Conservation (phyloP, 2,329 filamentous ascomycete genomes). For the Canariomyces notabilis region DNA sequence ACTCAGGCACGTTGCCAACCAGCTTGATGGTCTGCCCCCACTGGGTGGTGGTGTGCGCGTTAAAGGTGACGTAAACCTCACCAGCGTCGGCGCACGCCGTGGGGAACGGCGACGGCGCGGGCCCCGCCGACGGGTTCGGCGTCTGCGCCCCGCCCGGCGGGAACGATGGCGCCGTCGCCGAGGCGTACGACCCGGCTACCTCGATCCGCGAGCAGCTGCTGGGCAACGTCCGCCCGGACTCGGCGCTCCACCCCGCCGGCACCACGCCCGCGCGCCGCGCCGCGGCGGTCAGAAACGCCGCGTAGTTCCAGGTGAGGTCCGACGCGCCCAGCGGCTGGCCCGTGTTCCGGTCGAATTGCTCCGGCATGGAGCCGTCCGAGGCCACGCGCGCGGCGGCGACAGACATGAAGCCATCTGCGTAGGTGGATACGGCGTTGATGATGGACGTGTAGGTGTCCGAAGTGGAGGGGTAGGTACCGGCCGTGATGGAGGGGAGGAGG, state of each 20-base stretch:
- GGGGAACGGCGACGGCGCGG: constrained; percentile 24
- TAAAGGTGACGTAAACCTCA: constrained; percentile 58
- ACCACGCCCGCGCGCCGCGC: constrained; percentile 51
- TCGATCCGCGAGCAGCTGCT: constrained; percentile 43
- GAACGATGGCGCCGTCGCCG: constrained; percentile 44
- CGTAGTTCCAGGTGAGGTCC: constrained; percentile 71
- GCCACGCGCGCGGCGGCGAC: constrained; percentile 60
- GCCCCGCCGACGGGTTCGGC: constrained; percentile 32
- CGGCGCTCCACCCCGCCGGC: constrained; percentile 52
- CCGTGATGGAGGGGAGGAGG: constrained; percentile 51
- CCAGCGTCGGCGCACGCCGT: constrained; percentile 37
- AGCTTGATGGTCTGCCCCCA: constrained; percentile 63
- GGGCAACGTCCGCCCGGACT: constrained; percentile 44
- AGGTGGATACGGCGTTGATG: constrained; percentile 50
- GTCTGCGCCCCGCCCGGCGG: constrained; percentile 47
- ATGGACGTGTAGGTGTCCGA: constrained; percentile 49
- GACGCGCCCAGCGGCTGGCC: constrained; percentile 56
- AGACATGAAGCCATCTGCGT: constrained; percentile 57
- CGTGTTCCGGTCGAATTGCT: constrained; percentile 57
- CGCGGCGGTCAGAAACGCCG: constrained; percentile 60
- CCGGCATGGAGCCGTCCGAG: constrained; percentile 57
- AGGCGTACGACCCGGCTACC: constrained; percentile 46
- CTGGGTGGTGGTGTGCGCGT: constrained; percentile 50
- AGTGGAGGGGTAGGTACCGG: constrained; percentile 56
- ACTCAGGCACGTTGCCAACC: constrained; percentile 51